A percentile compares a stretch with the other conserved stretches of the same genome.
Evolutionary conservation across 1,284 basidiomycete species (phyloP).

Genomic region (Grifola frondosa): DNA sequence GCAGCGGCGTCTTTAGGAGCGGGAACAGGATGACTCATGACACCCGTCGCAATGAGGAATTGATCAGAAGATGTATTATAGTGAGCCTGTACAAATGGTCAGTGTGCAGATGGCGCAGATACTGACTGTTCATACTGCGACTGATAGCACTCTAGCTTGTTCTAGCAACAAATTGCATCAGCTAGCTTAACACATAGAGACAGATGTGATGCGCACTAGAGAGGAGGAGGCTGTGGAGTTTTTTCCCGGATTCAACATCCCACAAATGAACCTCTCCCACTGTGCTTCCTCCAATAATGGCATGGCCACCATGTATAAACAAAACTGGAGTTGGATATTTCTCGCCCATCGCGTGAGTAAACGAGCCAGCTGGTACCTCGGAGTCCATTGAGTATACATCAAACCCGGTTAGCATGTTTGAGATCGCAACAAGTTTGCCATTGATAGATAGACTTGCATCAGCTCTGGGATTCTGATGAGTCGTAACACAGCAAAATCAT

Average conservation of each 20-base stretch:
- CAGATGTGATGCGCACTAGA: not conserved
- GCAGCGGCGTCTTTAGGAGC: not conserved
- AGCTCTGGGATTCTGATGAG: not conserved
- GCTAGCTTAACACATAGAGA: not conserved
- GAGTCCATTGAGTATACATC: conserved; percentile 6
- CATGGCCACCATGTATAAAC: conserved; percentile 7
- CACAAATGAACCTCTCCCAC: not conserved
- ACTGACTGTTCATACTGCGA: conserved; percentile 1
- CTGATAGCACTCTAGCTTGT: not conserved
- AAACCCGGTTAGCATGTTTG: conserved; percentile 7
- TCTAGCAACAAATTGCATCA: not conserved
- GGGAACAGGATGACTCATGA: too few species aligned
- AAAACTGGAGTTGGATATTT: conserved; percentile 5
- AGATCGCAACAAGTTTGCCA: conserved; percentile 1
- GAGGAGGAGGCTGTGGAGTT: not conserved
- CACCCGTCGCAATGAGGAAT: conserved; percentile 2
- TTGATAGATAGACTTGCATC: not conserved
- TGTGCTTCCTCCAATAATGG: conserved; percentile 1
- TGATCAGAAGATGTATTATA: conserved; percentile 2
- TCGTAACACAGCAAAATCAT: not conserved
- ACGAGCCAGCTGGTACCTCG: not conserved
- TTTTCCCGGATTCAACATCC: not conserved
- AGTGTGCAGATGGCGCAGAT: too few species aligned
- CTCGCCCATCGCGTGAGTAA: not conserved
- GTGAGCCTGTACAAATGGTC: not conserved